Evolutionary conservation across 495 filamentous ascomycete genomes (phyloP).

Genomic region (Penicillium salamii): DNA sequence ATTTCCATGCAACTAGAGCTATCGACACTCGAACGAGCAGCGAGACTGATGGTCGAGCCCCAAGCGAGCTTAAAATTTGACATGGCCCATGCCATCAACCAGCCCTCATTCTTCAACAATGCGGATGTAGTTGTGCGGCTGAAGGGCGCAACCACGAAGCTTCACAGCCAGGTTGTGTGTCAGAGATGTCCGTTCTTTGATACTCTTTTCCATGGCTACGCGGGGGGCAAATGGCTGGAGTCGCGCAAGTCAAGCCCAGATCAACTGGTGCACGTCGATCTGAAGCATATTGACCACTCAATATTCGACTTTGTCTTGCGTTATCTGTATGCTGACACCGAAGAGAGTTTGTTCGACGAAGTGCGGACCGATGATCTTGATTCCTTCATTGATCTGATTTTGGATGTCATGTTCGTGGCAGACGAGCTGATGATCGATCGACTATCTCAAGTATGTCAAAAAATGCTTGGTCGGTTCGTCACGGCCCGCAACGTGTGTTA

Average conservation of each 20-base stretch:
- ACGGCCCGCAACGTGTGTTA: slow-evolving; percentile 82
- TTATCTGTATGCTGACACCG: slow-evolving; percentile 81
- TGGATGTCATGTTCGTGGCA: slow-evolving; percentile 86
- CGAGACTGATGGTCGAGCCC: slow-evolving; percentile 67
- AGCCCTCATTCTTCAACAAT: slow-evolving; percentile 66
- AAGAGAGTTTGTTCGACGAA: slow-evolving; percentile 76
- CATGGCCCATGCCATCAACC: slow-evolving; percentile 61
- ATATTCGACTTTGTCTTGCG: slow-evolving; percentile 77
- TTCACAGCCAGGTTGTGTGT: slow-evolving; percentile 76
- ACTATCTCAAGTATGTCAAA: slow-evolving; percentile 85
- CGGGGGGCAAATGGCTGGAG: slow-evolving; percentile 77
- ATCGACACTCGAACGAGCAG: slow-evolving; percentile 66
- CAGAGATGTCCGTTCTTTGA: slow-evolving; percentile 91
- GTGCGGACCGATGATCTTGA: slow-evolving; percentile 69
- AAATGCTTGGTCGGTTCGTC: slow-evolving; percentile 80
- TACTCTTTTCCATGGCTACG: slow-evolving; percentile 81
- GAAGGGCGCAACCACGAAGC: slow-evolving; percentile 58
- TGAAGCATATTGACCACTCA: slow-evolving; percentile 70
- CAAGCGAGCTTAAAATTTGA: slow-evolving; percentile 62
- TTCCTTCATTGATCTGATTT: slow-evolving; percentile 79
- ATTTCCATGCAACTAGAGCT: slow-evolving; percentile 66
- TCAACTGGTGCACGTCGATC: slow-evolving; percentile 68
- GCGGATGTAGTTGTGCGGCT: slow-evolving; percentile 77
- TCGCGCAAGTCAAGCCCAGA: slow-evolving; percentile 54
- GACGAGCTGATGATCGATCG: slow-evolving; percentile 95